Base-by-base conservation (phyloP, 257 asterid genomes). In the Plantago ovata region DNA sequence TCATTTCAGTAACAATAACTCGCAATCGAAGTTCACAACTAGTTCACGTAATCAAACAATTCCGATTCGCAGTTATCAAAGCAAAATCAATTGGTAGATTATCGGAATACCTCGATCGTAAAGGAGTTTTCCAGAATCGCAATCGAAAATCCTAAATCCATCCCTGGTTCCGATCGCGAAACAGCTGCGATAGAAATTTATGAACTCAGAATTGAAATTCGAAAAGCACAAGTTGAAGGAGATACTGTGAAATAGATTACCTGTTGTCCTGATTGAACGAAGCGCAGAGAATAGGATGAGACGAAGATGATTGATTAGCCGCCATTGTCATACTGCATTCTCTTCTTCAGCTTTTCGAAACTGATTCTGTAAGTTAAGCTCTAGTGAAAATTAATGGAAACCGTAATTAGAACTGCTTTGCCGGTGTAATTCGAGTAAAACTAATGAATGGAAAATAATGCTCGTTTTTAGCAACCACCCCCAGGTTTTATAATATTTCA, bases 231-330 rank as follows among this genome's bases (percentile, higher is more conserved):
- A 24, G 42, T 19, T 53, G 38, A 18, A 19, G 21, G 19, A 10
- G 28, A 43, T 14, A 12, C 7, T 4, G n/a, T 41, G 16, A 53
- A 38, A 23, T 14, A 39, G 53, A 54, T 21, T 52, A 84, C 96
- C 95, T 84, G 83, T 72, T 74, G 51, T 90, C 97, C 75, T 90
- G 97, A 71, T 90, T 90, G 88, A 90, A 90, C 18, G 97, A 87
- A 68, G 96, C 82, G 63, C 85, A 82, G 57, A 77, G 80, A 43
- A 90, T 67, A 7, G 83, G 84, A 60, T 66, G 32, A 36, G 60
- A 73, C 13, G 84, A 60, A 19, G 94, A 66, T 19, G 89, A 69
- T 62, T 67, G 85, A 67, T 74, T 75, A 67, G 93, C 82, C 66
- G 94, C 83, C 95, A 84, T 82, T 38, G 38, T 10, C 33, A 32